phyloP scores from a whole-genome alignment of 768 basidiomycete genomes.

The Pulveroboletus sp. region DNA sequence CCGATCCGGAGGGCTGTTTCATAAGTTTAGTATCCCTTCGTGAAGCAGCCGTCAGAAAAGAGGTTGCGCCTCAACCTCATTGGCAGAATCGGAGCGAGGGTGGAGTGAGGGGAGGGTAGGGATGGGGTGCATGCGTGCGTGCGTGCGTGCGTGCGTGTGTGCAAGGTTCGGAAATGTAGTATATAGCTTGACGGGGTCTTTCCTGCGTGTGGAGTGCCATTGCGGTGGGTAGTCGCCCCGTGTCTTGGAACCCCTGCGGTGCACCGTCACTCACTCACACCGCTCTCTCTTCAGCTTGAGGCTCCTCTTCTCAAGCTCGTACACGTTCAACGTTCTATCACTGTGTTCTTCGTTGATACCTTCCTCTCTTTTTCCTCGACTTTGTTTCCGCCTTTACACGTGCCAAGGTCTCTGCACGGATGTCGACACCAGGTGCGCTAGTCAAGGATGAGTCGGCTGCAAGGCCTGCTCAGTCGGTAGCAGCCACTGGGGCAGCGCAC shows the following conservation, averaged over 20 bases:
- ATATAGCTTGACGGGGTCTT: conserved; percentile 16
- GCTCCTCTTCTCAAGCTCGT: background rate
- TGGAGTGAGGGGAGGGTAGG: conserved; percentile 1
- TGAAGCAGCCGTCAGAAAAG: conserved; percentile 5
- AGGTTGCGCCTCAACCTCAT: conserved; percentile 16
- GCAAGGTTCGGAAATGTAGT: background rate
- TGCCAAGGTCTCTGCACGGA: background rate
- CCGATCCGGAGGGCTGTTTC: background rate
- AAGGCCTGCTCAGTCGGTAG: background rate
- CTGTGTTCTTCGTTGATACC: background rate
- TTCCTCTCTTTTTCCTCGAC: background rate
- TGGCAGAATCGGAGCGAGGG: conserved; percentile 22
- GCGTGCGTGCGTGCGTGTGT: background rate
- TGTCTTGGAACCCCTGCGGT: background rate
- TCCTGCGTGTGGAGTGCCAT: background rate
- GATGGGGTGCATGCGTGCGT: background rate
- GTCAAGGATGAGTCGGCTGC: background rate
- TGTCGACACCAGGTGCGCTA: conserved; percentile 13
- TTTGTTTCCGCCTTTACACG: background rate
- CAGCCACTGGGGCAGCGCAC: background rate
- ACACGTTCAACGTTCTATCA: background rate
- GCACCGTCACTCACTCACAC: background rate
- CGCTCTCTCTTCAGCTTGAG: background rate
- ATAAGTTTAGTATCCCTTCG: background rate
- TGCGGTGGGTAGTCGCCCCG: background rate